Evolutionary conservation across 2,329 filamentous ascomycete species (phyloP), one percentile per base, ranked within the genome.

Genomic region (Endoconidiophora polonica): DNA sequence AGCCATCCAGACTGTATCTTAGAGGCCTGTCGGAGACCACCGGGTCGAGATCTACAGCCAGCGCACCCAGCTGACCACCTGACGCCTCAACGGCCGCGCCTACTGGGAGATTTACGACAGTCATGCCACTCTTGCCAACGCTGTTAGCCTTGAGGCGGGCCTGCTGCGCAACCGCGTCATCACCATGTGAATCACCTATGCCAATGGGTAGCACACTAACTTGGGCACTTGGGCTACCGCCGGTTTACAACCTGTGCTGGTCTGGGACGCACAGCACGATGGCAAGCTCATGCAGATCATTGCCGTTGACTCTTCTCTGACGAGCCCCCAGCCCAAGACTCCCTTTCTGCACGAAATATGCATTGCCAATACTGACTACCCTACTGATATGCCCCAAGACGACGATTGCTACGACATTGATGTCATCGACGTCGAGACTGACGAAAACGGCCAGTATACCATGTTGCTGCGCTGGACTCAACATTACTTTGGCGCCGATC

Each of bases 41-140:
- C 29, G 10, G n/a, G 33, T 46, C 20, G 29, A 46, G 12, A 22
- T 46, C 5, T 36, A 29, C 5, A 23, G 29, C 1, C 26, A 46
- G 10, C 33, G 44, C 20, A 38, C 16, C 5, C 44, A 46, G 22
- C 9, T 46, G 10, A 18, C 16, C 12, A 29, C 9, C 9, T 20
- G 24, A n/a, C 22, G 16, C 5, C 14, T 46, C 12, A 18, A 16
- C 1, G 44, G 44, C 33, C 29, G 9, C 14, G 29, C 26, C 4
- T 46, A 26, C 16, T 46, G 44, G 44, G 44, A 46, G 44, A 12
- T 37, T 7, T 46, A 46, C 18, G 37, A 46, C 29, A 38, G 33
- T 29, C 37, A 37, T 33, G 44, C 23, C 5, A 36, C 44, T 20
- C 7, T 46, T 5, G 33, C 36, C 4, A 46, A 46, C 10, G 29